Conservation (phyloP, 345 rosid species). For the Ceriops decandra region DNA sequence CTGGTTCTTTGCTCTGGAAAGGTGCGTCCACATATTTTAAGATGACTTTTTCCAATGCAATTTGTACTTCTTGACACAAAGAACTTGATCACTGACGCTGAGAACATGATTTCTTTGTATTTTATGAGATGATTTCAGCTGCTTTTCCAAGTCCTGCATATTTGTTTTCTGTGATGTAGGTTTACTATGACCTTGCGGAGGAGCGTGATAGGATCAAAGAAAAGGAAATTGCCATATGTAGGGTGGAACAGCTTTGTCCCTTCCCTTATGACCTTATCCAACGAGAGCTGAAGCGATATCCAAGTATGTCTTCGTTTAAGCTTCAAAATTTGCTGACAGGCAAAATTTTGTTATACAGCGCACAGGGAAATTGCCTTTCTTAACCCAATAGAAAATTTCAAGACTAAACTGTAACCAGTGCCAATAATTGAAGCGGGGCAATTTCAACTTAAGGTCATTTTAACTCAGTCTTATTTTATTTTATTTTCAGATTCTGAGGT, state of each 20-base stretch:
- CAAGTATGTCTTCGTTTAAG: slow-evolving; percentile 40
- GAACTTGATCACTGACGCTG: not conserved
- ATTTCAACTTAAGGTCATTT: not conserved
- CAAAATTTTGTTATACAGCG: no score
- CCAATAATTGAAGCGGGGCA: no score
- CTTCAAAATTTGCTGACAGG: not conserved
- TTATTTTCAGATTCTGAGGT: slow-evolving; percentile 51
- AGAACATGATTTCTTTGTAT: no score
- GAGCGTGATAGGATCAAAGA: slow-evolving; percentile 50
- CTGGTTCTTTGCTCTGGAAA: slow-evolving; percentile 93
- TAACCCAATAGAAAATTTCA: no score
- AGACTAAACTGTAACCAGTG: no score
- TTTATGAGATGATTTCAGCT: no score
- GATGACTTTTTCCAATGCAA: not conserved
- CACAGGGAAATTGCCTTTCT: no score
- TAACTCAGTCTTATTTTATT: not conserved
- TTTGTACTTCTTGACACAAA: not conserved
- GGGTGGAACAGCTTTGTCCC: slow-evolving; percentile 80
- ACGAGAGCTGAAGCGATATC: slow-evolving; percentile 73
- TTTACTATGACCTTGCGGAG: slow-evolving; percentile 61
- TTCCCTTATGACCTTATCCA: slow-evolving; percentile 78
- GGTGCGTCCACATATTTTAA: slow-evolving; percentile 28
- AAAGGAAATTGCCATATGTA: slow-evolving; percentile 64
- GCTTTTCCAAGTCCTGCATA: no score
- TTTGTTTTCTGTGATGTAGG: slow-evolving; percentile 6